phyloP scores from a whole-genome alignment of 495 filamentous ascomycete genomes.

The Talaromyces proteolyticus region DNA sequence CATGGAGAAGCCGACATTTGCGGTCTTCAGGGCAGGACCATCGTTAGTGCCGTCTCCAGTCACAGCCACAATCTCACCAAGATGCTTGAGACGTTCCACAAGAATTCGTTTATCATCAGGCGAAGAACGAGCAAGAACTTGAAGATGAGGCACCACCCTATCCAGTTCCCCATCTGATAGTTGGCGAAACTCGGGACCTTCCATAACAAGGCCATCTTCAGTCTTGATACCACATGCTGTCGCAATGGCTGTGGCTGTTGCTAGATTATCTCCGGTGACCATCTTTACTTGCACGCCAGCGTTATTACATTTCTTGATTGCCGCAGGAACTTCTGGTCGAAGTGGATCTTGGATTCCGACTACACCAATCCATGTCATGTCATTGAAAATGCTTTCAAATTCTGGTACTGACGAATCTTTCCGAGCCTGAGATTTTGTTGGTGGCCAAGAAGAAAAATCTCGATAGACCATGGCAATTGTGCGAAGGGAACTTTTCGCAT shows the following conservation, averaged over 20 bases:
- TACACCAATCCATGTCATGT: conserved; percentile 57
- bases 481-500: conserved; percentile 53
- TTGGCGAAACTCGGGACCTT: conserved; percentile 78
- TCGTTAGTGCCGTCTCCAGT: conserved; percentile 91
- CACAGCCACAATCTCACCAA: conserved; percentile 77
- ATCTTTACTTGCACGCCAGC: conserved; percentile 84
- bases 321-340: conserved; percentile 66
- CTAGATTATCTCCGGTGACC: conserved; percentile 78
- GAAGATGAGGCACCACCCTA: conserved; percentile 64
- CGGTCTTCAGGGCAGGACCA: conserved; percentile 76
- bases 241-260: conserved; percentile 79
- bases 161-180: conserved; percentile 67
- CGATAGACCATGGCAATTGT: conserved; percentile 60
- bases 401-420: conserved; percentile 46
- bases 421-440: conserved; percentile 28
- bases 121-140: conserved; percentile 80
- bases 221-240: conserved; percentile 79
- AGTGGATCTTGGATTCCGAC: conserved; percentile 66
- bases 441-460: conserved; percentile 61
- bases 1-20: conserved; percentile 92
- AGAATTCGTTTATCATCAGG: conserved; percentile 85
- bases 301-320: conserved; percentile 65
- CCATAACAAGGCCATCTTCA: conserved; percentile 67
- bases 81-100: conserved; percentile 64
- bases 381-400: conserved; percentile 51